phyloP scores from a whole-genome alignment of 2,329 filamentous ascomycete genomes.

The Phyllosticta citriasiana region DNA sequence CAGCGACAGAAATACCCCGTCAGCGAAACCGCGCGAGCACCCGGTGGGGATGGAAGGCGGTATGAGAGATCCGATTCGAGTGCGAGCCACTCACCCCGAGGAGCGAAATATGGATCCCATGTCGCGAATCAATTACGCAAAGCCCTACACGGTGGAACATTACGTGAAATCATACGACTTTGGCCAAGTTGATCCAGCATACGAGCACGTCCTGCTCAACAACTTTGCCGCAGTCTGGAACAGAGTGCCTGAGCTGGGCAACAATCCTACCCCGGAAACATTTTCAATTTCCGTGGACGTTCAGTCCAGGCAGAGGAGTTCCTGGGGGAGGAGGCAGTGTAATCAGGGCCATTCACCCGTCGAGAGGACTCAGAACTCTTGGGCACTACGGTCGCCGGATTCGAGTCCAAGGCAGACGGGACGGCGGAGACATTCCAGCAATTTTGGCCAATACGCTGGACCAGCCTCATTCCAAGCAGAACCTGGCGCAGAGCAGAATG shows the following conservation, averaged over 20 bases:
- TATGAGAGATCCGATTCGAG: slow-evolving; percentile 14
- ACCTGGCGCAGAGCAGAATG: not conserved
- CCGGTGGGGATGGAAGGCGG: not conserved
- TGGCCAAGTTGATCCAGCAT: slow-evolving; percentile 12
- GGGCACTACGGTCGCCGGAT: not conserved
- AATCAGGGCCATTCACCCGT: not conserved
- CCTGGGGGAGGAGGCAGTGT: not conserved
- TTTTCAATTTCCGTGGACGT: not conserved
- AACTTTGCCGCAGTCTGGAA: not conserved
- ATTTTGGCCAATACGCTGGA: not conserved
- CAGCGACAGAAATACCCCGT: not conserved
- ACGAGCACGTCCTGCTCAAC: not conserved
- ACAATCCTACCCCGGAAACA: not conserved
- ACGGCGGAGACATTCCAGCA: not conserved
- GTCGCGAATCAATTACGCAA: slow-evolving; percentile 18
- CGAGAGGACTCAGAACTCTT: not conserved
- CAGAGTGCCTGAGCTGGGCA: not conserved
- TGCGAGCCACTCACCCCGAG: slow-evolving; percentile 7
- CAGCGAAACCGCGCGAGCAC: not conserved
- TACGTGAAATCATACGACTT: slow-evolving; percentile 22
- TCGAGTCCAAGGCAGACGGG: not conserved
- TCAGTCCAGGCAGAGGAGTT: not conserved
- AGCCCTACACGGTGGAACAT: slow-evolving; percentile 20
- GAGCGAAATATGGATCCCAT: slow-evolving; percentile 15
- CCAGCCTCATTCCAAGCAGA: not conserved